These are phyloP conservation scores for Setaria italica DNA, from an alignment of 202 grass and related monocot species.

Conservation along the genomic window DNA sequence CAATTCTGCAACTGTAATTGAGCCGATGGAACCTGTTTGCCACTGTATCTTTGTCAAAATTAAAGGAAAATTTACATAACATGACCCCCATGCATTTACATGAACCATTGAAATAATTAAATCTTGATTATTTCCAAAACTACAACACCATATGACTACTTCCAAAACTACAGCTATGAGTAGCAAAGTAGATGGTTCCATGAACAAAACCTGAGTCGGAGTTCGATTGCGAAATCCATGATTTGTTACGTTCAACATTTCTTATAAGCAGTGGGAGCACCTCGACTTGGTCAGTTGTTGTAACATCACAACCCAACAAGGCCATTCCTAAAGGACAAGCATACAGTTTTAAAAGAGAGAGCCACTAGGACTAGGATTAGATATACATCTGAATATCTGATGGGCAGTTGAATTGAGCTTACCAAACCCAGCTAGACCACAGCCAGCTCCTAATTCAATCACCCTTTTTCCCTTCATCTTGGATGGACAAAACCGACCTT, in stretches of 20 bases:
- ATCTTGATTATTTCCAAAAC: not conserved
- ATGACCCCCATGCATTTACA: not conserved
- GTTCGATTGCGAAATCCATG: conserved; percentile 74
- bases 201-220: conserved; percentile 76
- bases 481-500: conserved; percentile 82
- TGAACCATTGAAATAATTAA: not conserved
- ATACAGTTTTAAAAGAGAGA: not conserved
- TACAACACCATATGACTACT: not conserved
- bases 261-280: conserved; percentile 89
- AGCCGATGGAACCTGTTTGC: conserved; percentile 64
- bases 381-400: not conserved
- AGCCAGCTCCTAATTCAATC: conserved; percentile 91
- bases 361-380: not conserved
- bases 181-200: not conserved
- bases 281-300: conserved; percentile 84
- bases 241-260: conserved; percentile 89
- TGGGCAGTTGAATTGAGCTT: conserved; percentile 13
- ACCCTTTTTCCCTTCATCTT: conserved; percentile 90
- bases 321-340: conserved; percentile 74
- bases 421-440: conserved; percentile 93
- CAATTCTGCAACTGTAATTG: conserved; percentile 76
- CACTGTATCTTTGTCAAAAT: conserved; percentile 25
- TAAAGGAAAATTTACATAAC: not conserved
- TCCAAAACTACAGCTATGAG: not conserved
- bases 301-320: conserved; percentile 81